Base-by-base conservation (phyloP, 2,329 filamentous ascomycete genomes). In the Sphaerulina vaccinii region DNA sequence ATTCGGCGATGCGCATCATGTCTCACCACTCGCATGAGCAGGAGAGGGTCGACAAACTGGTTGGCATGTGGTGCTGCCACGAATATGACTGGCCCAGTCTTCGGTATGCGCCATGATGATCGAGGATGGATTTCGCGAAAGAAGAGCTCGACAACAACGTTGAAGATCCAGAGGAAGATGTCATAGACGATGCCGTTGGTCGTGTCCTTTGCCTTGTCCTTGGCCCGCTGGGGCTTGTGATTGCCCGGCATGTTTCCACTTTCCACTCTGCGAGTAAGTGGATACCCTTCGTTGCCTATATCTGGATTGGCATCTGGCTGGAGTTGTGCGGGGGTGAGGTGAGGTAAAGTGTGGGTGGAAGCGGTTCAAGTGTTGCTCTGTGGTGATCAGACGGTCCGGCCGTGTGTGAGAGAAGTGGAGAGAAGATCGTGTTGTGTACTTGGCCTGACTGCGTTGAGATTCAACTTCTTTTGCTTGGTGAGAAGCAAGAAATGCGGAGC, bases 1-100 rank as follows among this genome's bases (percentile, higher is more conserved):
- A 96, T 89, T 48, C 93, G 88, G 61, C 93, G 88, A 60, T 87
- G 85, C 49, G 90, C 87, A 74, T 96, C 91, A 67, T 83, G 86
- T 59, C 89, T 87, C 52, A 97, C 82, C 11, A 90, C 90, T 59
- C 91, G 86, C 82, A 96, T 95, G 46, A 99, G 81, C 61, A 97
- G 87, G 45, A 99, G 80, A 48, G 90, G 92, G 67, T 99, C 93
- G 67, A 97, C 91, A 63, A 99, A 99, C 86, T 93, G 90, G 70
- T 99, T 99, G 54, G 92, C 92, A 77, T 99, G 93, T 60, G 93
- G 93, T 49, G 92, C 93, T 38, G 91, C 93, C 61, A 99, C 93
- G 66, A 99, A 93, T 54, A 99, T 88, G 57, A 99, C 83, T 1
- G 93, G 91, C 0, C 91, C 93, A 57, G 83, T 81, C 65, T 87